Base-by-base conservation (phyloP, 148 eudicot species). In the Nyssa sinensis region DNA sequence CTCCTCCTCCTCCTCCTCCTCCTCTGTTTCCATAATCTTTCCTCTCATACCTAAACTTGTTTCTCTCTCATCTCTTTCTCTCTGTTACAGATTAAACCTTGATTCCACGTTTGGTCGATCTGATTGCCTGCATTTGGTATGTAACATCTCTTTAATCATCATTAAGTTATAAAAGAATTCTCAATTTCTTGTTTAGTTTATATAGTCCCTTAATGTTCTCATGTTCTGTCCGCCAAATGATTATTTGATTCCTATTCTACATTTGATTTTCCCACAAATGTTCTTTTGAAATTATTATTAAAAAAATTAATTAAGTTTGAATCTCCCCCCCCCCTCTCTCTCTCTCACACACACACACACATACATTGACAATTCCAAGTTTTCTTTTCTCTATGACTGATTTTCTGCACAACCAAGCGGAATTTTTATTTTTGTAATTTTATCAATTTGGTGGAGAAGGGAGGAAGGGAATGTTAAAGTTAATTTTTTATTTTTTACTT, bases 381-480 rank as follows among this genome's bases (percentile, higher is more conserved):
- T 68, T 24, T 19, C 9, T 2, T 39, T 39, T 39, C 44, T 6
- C 44, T 39, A 39, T 7, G 7, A 12, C 44, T 37, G 44, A 37
- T 37, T 62, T 65, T 51, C 53, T n/a, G 28, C 61, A 75, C 81
- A 70, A 67, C 31, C 27, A 4, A 55, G 33, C 23, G 8, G 30
- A 17, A n/a, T 55, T 31, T 69, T 19, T 67, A 25, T 17, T 41
- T 51, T 23, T 21, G 2, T 13, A 0, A 11, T 7, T 4, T 19
- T 30, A 27, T 7, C 25, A 29, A 6, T 31, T 17, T n/a, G 19
- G 12, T 44, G 27, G 71, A 29, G 53, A 27, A 27, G n/a, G 25
- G 70, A n/a, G 53, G 57, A 19, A 17, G 72, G 34, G 24, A 21
- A 11, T 5, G 3, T 19, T 3, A 17, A 12, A 14, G 5, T 34